Evolutionary conservation across 306 rosid genomes (phyloP), one percentile per base, ranked within the genome.

Genomic region (Quillaja saponaria): DNA sequence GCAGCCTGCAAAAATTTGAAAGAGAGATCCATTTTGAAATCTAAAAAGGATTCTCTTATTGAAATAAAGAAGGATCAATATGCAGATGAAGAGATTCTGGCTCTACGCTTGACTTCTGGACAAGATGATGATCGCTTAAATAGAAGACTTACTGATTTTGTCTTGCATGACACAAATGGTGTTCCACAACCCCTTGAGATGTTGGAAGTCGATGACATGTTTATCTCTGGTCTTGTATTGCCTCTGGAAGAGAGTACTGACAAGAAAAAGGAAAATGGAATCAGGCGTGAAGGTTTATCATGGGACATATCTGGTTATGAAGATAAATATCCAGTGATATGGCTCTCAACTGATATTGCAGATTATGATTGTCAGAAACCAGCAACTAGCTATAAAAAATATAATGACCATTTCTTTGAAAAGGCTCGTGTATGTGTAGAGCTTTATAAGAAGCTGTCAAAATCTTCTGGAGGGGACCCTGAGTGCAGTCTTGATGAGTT

Each of bases 251-350:
- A 60, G 60, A 66, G 66, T 63, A 28, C 67, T 8, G 87, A 81
- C 64, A 86, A 82, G 76, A 89, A 78, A 61, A 91, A 79, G 67
- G 82, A 82, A 28, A 70, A 74, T 61, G 85, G 96, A 14, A 46
- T 89, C 21, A 73, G 83, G 48, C 89, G 99, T 61, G 83, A 85
- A 52, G 94, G 89, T 59, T 92, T 89, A 73, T 38, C 88, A 0
- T 92, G 99, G 99, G 75, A 81, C 17, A 87, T 92, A 68, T 92
- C 96, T 34, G 99, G 99, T 41, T 92, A 89, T 37, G 99, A 89
- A 63, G 95, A 92, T 50, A 91, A 95, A 60, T 55, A 69, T 64
- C 96, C 96, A 1, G 90, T 87, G 34, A 52, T 92, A 48, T 92
- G 99, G 99, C 67, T 92, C 41, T 85, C 96, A 19, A 92, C 99